Evolutionary conservation across 2,329 filamentous ascomycete genomes (phyloP), one percentile per base, ranked within the genome.

Genomic region (Sporothrix euskadiensis): DNA sequence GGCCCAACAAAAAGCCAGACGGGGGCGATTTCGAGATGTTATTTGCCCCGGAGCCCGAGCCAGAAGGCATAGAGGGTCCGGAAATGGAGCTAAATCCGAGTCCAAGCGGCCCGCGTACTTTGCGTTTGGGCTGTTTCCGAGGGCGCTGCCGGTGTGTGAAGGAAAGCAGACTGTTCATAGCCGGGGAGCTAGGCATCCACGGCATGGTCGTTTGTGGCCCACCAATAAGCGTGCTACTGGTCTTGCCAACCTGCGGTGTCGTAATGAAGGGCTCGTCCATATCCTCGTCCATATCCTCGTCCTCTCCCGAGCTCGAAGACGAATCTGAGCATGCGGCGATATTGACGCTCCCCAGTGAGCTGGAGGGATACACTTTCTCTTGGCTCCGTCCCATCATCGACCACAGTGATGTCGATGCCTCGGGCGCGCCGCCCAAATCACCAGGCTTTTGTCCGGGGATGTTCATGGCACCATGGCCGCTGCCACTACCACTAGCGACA

Each of bases 221-320:
- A 72, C 80, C 82, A 12, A 84, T 82, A 79, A 87, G 83, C 66
- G 83, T 66, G 52, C 83, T 83, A 69, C 82, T 63, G 3, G 83
- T 84, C 81, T 90, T 93, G 74, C 86, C 86, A 19, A 91, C 88
- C 79, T 97, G 93, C 0, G 95, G 94, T 3, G 94, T 98, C 59
- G 88, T 93, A 76, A 94, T 85, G 79, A 96, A 94, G 12, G 91
- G 86, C 77, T 97, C 94, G 71, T 94, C 92, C 81, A 89, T 92
- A 71, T 92, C 89, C 73, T 92, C 90, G 79, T 93, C 91, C 88
- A 91, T 90, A 26, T 87, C 79, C 74, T 90, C 88, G 76, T 92
- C 91, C 65, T 92, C 90, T 71, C 90, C 91, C 4, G 90, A 92
- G 75, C 86, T 90, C 71, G 89, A 93, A 4, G 93, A 94, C 44